These are phyloP conservation scores for Prunus salicina DNA, from an alignment of 306 rosid species.

Conservation along the genomic window DNA sequence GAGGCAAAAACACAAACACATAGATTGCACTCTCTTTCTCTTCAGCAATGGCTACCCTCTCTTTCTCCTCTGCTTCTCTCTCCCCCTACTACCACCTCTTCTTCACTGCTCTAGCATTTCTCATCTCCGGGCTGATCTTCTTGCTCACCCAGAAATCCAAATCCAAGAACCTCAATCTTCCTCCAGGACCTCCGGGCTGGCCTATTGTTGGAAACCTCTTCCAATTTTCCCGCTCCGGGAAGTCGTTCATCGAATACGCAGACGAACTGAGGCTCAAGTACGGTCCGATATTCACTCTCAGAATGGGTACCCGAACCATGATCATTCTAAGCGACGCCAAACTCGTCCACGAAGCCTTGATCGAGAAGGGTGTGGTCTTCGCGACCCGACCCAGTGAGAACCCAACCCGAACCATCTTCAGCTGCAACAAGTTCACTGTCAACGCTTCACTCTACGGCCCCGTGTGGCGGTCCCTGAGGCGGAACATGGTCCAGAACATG, in stretches of 20 bases:
- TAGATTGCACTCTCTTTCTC: neutral
- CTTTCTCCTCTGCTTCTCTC: slow-evolving; percentile 23
- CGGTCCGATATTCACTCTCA: slow-evolving; percentile 79
- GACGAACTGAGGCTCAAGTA: slow-evolving; percentile 35
- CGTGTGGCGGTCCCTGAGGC: slow-evolving; percentile 72
- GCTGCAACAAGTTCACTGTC: slow-evolving; percentile 75
- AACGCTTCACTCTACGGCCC: slow-evolving; percentile 80
- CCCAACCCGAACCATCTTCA: slow-evolving; percentile 81
- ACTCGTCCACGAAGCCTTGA: slow-evolving; percentile 69
- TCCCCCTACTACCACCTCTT: slow-evolving; percentile 41
- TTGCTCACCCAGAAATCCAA: slow-evolving; percentile 41
- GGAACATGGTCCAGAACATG: slow-evolving; percentile 98
- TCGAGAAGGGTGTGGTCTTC: slow-evolving; percentile 56
- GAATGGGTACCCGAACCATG: slow-evolving; percentile 75
- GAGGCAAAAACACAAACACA: neutral
- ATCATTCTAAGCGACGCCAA: slow-evolving; percentile 59
- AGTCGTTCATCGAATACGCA: slow-evolving; percentile 59
- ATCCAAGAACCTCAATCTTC: slow-evolving; percentile 50
- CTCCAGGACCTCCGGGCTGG: slow-evolving; percentile 96
- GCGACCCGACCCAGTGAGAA: slow-evolving; percentile 72
- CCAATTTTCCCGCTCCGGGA: slow-evolving; percentile 70
- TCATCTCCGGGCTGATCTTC: slow-evolving; percentile 50
- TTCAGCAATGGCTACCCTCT: slow-evolving; percentile 36
- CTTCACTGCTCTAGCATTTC: slow-evolving; percentile 50
- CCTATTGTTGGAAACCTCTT: slow-evolving; percentile 90